Evolutionary conservation across 1,284 basidiomycete species (phyloP).

Genomic region (Ceratobasidium sp.): DNA sequence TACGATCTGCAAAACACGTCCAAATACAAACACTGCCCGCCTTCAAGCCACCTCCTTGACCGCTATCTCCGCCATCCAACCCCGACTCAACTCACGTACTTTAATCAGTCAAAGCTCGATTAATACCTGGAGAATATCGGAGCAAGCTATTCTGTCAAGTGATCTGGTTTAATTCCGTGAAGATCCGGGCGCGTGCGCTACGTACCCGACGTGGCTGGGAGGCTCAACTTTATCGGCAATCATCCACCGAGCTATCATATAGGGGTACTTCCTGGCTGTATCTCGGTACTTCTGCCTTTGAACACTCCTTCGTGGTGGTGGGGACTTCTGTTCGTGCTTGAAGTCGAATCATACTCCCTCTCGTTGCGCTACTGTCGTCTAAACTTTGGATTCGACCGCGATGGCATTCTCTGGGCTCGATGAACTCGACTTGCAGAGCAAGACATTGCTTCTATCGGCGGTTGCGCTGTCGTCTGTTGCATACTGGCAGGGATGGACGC

Average conservation of each 20-base stretch:
- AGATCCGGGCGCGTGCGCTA: slow-evolving; percentile 29
- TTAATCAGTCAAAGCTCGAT: background rate
- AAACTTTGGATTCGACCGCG: background rate
- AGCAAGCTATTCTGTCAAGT: slow-evolving; percentile 12
- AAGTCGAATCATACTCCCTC: background rate
- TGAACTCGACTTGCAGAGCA: slow-evolving; percentile 21
- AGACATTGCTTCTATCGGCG: slow-evolving; percentile 13
- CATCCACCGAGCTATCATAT: slow-evolving; percentile 15
- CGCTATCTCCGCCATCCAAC: background rate
- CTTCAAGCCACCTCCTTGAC: slow-evolving; percentile 8
- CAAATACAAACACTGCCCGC: slow-evolving; percentile 9
- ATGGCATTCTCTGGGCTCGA: slow-evolving; percentile 15
- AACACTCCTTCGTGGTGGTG: background rate
- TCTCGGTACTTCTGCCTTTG: background rate
- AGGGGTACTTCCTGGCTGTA: background rate
- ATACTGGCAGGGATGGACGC: slow-evolving; percentile 33
- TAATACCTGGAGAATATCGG: slow-evolving; percentile 13
- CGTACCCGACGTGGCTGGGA: slow-evolving; percentile 36
- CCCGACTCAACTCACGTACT: background rate
- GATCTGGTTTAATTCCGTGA: slow-evolving; percentile 40
- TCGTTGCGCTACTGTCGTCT: background rate
- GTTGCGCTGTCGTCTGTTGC: slow-evolving; percentile 17
- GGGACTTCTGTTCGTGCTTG: background rate
- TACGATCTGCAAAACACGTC: background rate
- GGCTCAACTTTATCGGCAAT: slow-evolving; percentile 6